Conservation (phyloP, 148 eudicot species). For the Heliosperma pusillum region DNA sequence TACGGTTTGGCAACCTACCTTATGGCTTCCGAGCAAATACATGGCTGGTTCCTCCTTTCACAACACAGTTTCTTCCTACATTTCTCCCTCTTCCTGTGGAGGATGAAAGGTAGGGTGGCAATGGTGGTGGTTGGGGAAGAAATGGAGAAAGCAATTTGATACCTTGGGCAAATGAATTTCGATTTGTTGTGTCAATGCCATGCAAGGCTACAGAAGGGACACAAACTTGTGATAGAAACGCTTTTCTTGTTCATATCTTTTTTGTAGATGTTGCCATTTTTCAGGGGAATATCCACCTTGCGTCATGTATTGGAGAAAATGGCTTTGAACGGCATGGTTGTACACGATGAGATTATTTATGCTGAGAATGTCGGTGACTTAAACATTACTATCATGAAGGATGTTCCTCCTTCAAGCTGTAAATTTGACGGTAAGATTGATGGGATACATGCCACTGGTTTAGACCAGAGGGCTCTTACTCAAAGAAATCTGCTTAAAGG, state of each 20-base stretch:
- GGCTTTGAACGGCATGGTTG: constrained; percentile 29
- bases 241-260: constrained; percentile 87
- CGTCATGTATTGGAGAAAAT: constrained; percentile 50
- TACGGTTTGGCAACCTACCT: constrained; percentile 98
- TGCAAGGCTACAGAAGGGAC: constrained; percentile 96
- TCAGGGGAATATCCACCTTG: constrained; percentile 67
- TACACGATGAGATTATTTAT: constrained; percentile 39
- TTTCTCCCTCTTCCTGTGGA: constrained; percentile 86
- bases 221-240: constrained; percentile 88
- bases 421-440: constrained; percentile 95
- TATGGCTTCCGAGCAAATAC: constrained; percentile 98
- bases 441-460: constrained; percentile 73
- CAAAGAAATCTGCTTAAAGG: constrained; percentile 93
- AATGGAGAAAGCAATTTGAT: constrained; percentile 74
- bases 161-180: constrained; percentile 85
- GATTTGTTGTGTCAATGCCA: constrained; percentile 84
- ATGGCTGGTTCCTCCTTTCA: constrained; percentile 92
- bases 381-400: constrained; percentile 59
- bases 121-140: constrained; percentile 96
- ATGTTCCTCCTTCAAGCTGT: constrained; percentile 70
- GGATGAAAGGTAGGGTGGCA: constrained; percentile 94
- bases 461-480: constrained; percentile 49
- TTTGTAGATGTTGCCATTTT: constrained; percentile 97
- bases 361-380: constrained; percentile 77
- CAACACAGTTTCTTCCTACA: constrained; percentile 60